Base-by-base conservation (phyloP, 1,284 basidiomycete species). In the Malassezia cuniculi region DNA sequence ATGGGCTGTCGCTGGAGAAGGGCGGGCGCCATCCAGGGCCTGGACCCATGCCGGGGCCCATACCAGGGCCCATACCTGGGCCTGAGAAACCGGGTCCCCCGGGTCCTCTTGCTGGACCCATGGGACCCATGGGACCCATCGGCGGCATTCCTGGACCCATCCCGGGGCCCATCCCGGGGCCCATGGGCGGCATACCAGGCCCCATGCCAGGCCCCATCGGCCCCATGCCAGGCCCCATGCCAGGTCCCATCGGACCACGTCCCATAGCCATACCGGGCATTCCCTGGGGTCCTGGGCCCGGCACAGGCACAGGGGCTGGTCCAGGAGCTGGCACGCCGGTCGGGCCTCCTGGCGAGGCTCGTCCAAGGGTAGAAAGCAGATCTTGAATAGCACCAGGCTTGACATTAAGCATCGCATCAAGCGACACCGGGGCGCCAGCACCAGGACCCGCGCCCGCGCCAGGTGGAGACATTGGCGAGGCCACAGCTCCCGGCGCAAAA, bases 341-440 rank as follows among this genome's bases (percentile, higher is more conserved):
- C 22, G 22, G 22, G 22, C 22, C 22, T 6, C 22, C 22, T 24
- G 22, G 22, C 22, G 22, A 11, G 7, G 22, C 20, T 6, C 42
- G 34, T 4, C 18, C 30, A 7, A 45, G 28, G 10, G 42, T 39
- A 10, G 36, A 39, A 14, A 45, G 14, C 4, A 45, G 33, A 25
- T 39, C 34, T 27, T 45, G 42, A 15, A 45, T 45, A 14, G 42
- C 42, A 16, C 36, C 42, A 5, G 36, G 36, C 16, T 45, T 45
- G 6, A 45, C 42, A 20, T 45, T 45, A 8, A 45, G 34, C 3
- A 45, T 31, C 14, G 42, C 27, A 18, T 45, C 42, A 11, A 45
- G 27, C n/a, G 42, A 39, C 9, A 38, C 31, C 3, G 36, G 22
- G 24, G 6, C 21, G 33, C 14, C 10, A 34, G 18, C 24, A 18